Evolutionary conservation across 2,329 filamentous ascomycete genomes (phyloP).

Genomic region (Fusarium piperis): DNA sequence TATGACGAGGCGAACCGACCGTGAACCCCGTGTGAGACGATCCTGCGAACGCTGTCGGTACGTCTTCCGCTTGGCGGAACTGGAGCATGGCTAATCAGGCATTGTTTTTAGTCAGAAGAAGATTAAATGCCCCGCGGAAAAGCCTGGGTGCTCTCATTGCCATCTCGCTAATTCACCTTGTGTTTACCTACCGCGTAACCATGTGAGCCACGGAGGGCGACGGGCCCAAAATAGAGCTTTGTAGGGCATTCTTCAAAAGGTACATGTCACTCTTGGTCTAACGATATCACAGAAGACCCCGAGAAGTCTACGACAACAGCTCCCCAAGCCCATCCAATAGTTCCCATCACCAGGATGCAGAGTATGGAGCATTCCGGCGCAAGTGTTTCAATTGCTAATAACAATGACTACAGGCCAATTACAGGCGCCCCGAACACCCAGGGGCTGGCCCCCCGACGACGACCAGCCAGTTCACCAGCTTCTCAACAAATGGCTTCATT

Average conservation of each 20-base stretch:
- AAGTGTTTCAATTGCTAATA: neutral
- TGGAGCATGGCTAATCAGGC: neutral
- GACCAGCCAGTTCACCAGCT: neutral
- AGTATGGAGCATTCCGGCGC: neutral
- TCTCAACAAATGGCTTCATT: constrained; percentile 15
- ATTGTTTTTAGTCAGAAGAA: constrained; percentile 29
- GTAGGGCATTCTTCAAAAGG: neutral
- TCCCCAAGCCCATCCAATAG: neutral
- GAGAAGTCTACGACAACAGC: neutral
- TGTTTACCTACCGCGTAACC: constrained; percentile 32
- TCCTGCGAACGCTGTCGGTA: constrained; percentile 39
- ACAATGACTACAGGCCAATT: neutral
- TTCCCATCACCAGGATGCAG: neutral
- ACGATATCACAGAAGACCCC: neutral
- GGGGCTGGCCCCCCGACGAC: neutral
- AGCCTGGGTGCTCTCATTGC: constrained; percentile 36
- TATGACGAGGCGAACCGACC: constrained; percentile 11
- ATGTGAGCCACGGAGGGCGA: neutral
- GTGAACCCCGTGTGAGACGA: constrained; percentile 31
- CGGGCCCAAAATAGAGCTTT: neutral
- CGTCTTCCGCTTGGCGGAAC: neutral
- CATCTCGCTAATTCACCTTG: constrained; percentile 26
- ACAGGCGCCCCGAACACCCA: neutral
- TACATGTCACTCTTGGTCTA: neutral
- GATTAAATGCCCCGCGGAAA: constrained; percentile 40